Evolutionary conservation across 176 grass and related monocot genomes (phyloP).

Genomic region (Chrysopogon serrulatus): DNA sequence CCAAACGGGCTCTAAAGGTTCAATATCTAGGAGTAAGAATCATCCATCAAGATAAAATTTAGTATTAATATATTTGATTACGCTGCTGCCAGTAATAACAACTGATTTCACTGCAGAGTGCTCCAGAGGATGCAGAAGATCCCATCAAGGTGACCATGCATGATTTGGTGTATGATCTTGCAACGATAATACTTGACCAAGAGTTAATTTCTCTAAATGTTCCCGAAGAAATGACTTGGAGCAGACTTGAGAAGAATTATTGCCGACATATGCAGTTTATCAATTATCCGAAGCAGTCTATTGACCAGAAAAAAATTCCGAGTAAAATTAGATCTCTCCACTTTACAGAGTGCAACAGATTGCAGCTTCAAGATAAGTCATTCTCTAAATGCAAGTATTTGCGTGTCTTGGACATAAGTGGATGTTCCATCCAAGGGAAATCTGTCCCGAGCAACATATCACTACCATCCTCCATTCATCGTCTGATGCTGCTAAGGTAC

Average conservation of each 20-base stretch:
- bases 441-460: neutral
- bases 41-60: neutral
- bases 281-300: neutral
- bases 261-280: constrained; percentile 31
- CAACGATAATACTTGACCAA: constrained; percentile 14
- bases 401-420: constrained; percentile 39
- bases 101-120: neutral
- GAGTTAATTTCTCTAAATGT: constrained; percentile 3
- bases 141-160: constrained; percentile 1
- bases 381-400: constrained; percentile 21
- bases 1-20: too few relatives aligned
- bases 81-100: neutral
- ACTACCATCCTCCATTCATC: constrained; percentile 17
- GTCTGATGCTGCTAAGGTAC: constrained; percentile 26
- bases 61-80: neutral
- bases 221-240: neutral
- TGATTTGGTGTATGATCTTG: constrained; percentile 50
- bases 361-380: neutral
- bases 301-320: neutral
- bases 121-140: neutral
- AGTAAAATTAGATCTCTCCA: constrained; percentile 27
- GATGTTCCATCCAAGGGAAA: neutral
- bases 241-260: neutral
- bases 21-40: too few relatives aligned
- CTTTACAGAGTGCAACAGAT: neutral